Conservation (phyloP, 2,329 filamentous ascomycete species). For the Colletotrichum destructivum region DNA sequence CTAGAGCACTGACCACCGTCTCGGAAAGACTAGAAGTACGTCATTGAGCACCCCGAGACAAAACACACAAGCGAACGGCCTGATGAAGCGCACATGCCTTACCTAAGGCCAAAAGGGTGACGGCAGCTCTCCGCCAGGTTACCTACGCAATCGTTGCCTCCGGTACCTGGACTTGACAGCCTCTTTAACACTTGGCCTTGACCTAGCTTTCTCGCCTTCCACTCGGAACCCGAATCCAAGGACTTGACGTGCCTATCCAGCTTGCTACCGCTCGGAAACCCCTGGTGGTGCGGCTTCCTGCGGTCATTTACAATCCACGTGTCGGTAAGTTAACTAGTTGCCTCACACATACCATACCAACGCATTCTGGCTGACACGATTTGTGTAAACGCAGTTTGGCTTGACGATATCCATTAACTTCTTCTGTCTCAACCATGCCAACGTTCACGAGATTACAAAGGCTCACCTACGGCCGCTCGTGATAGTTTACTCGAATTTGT, state of each 20-base stretch:
- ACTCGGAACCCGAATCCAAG: background rate
- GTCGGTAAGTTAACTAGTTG: background rate
- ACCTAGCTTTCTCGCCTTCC: background rate
- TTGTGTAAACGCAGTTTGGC: background rate
- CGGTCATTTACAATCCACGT: background rate
- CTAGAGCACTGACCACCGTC: background rate
- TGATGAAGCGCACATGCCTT: constrained; percentile 6
- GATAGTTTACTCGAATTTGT: background rate
- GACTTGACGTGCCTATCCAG: background rate
- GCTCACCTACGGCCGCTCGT: constrained; percentile 5
- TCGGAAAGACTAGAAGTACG: background rate
- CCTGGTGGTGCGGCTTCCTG: background rate
- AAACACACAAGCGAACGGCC: background rate
- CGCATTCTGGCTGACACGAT: background rate
- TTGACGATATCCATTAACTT: background rate
- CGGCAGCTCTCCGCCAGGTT: background rate
- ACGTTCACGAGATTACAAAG: background rate
- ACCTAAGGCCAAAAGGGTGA: background rate
- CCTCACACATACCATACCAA: background rate
- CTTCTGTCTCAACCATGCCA: constrained; percentile 18
- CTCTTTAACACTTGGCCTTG: background rate
- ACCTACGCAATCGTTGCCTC: background rate
- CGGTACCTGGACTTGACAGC: constrained; percentile 13
- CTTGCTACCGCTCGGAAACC: background rate
- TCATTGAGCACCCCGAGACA: constrained; percentile 2